Conservation (phyloP, 176 grass and related monocot genomes). For the Eragrostis nindensis region DNA sequence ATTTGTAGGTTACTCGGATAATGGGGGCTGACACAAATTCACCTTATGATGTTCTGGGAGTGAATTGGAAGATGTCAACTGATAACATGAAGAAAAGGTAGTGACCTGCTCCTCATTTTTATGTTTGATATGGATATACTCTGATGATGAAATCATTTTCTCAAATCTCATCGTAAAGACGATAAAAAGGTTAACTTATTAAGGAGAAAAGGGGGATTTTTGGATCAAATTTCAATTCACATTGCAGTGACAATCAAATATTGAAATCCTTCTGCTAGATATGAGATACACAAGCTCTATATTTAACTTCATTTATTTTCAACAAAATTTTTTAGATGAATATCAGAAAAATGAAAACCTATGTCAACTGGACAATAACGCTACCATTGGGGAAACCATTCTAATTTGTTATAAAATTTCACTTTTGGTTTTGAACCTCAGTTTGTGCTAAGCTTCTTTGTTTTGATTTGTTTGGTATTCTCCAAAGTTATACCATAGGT, state of each 20-base stretch:
- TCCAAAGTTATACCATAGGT: not conserved
- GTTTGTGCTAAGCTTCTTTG: not conserved
- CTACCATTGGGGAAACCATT: not conserved
- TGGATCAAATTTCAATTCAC: not conserved
- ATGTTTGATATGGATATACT: not conserved
- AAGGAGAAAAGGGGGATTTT: not conserved
- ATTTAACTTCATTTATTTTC: not conserved
- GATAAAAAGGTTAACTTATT: not conserved
- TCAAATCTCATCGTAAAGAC: not conserved
- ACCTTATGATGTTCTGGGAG: slow-evolving; percentile 85
- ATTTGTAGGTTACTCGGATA: slow-evolving; percentile 84
- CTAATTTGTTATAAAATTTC: too few species aligned
- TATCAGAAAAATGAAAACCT: not conserved
- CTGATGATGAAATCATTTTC: not conserved
- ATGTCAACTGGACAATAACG: not conserved
- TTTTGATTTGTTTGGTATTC: not conserved
- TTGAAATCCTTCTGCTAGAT: not conserved
- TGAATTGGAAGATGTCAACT: slow-evolving; percentile 93
- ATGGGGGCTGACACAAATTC: slow-evolving; percentile 68
- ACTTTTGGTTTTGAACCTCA: not conserved
- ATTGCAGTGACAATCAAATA: not conserved
- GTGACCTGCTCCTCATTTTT: slow-evolving; percentile 29
- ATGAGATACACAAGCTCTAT: not conserved
- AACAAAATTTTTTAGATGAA: not conserved
- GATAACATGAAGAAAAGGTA: slow-evolving; percentile 99